Percentiles rank a stretch among this genome's conserved stretches.
Conservation (phyloP, 2,329 filamentous ascomycete genomes). For the Penicillium aurantiogriseum region DNA sequence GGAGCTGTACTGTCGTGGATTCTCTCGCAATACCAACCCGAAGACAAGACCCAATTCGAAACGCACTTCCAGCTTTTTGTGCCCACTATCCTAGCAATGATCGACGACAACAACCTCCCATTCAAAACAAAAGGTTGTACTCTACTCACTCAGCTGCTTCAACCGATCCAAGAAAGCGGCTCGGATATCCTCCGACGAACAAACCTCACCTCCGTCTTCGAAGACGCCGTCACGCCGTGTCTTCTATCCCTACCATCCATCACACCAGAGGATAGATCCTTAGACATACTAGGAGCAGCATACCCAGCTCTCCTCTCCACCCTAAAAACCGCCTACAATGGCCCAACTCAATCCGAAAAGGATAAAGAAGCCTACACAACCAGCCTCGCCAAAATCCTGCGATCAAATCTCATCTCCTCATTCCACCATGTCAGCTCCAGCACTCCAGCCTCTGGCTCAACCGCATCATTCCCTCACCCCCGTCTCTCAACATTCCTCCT, state of each 20-base stretch:
- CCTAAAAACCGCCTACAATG: constrained; percentile 44
- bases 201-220: constrained; percentile 47
- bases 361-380: constrained; percentile 26
- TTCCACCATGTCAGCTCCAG: constrained; percentile 49
- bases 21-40: constrained; percentile 36
- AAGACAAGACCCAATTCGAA: constrained; percentile 36
- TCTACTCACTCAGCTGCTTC: constrained; percentile 37
- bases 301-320: constrained; percentile 67
- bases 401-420: constrained; percentile 38
- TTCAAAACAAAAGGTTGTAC: constrained; percentile 43
- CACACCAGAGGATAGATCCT: constrained; percentile 70
- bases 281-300: constrained; percentile 61
- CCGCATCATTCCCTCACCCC: constrained; percentile 44
- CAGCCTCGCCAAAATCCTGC: constrained; percentile 30
- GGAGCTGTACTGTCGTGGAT: constrained; percentile 39
- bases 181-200: constrained; percentile 44
- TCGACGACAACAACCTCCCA: constrained; percentile 41
- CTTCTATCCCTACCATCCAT: constrained; percentile 75
- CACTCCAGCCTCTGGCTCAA: constrained; percentile 43
- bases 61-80: constrained; percentile 46
- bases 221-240: constrained; percentile 55
- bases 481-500: constrained; percentile 51
- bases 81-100: constrained; percentile 44
- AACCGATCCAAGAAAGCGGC: constrained; percentile 33
- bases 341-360: constrained; percentile 22